phyloP scores from a whole-genome alignment of 2,329 filamentous ascomycete species.

The Aspergillus glaucus region DNA sequence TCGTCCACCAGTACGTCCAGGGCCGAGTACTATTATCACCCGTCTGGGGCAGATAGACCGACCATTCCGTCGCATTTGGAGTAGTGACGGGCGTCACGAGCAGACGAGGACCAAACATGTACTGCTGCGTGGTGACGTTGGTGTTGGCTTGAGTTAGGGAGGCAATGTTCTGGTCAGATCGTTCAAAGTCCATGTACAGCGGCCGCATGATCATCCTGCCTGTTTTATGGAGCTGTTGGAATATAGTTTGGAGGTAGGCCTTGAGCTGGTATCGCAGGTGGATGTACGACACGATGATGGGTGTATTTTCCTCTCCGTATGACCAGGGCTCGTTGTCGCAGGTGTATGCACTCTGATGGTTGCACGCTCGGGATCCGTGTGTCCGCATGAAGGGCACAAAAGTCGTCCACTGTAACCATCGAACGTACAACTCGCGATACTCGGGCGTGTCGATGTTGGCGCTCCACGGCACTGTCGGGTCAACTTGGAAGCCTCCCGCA shows the following conservation, averaged over 20 bases:
- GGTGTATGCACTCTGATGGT: conserved; percentile 37
- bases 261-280: conserved; percentile 48
- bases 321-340: conserved; percentile 54
- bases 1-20: conserved; percentile 40
- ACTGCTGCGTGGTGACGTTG: conserved; percentile 34
- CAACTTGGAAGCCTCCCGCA: conserved; percentile 58
- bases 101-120: conserved; percentile 35
- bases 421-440: conserved; percentile 56
- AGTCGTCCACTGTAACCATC: conserved; percentile 61
- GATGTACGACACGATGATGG: conserved; percentile 53
- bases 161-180: conserved; percentile 17
- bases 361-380: conserved; percentile 52
- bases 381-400: conserved; percentile 56
- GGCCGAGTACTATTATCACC: conserved; percentile 16
- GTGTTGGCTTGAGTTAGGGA: conserved; percentile 20
- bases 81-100: conserved; percentile 31
- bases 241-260: conserved; percentile 25
- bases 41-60: conserved; percentile 30
- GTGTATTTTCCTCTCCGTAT: conserved; percentile 52
- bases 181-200: conserved; percentile 34
- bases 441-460: conserved; percentile 47
- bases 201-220: conserved; percentile 34
- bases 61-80: conserved; percentile 31
- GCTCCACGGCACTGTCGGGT: conserved; percentile 35
- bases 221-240: conserved; percentile 27